Conservation (phyloP, 305 asterid species). For the Coffea humblotiana region DNA sequence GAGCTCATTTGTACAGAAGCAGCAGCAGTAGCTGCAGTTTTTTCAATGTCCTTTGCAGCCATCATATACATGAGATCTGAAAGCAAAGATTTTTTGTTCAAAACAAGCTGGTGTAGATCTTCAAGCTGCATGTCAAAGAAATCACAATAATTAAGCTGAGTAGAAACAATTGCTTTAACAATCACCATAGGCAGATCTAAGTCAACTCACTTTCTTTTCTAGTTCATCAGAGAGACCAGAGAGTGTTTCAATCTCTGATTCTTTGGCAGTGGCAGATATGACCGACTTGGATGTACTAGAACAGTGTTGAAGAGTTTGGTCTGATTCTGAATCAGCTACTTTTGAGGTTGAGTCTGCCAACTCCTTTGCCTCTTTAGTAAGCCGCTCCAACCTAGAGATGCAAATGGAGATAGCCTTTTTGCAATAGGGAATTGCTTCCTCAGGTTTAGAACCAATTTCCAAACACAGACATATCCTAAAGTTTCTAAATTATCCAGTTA, state of each 20-base stretch:
- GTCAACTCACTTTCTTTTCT: conserved; percentile 69
- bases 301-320: conserved; percentile 36
- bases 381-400: conserved; percentile 67
- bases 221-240: conserved; percentile 65
- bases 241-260: conserved; percentile 72
- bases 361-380: conserved; percentile 46
- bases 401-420: conserved; percentile 75
- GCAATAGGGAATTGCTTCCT: conserved; percentile 90
- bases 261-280: conserved; percentile 43
- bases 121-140: conserved; percentile 63
- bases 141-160: conserved; percentile 2
- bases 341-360: conserved; percentile 23
- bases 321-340: conserved; percentile 25
- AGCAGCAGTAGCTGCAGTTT: conserved; percentile 27
- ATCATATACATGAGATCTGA: conserved; percentile 60
- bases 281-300: conserved; percentile 37
- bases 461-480: conserved; percentile 87
- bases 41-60: conserved; percentile 52
- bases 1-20: conserved; percentile 42
- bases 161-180: conserved; percentile 1
- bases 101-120: conserved; percentile 78
- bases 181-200: conserved; percentile 5
- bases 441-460: conserved; percentile 82
- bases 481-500: conserved; percentile 55
- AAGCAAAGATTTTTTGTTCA: conserved; percentile 68